Evolutionary conservation across 1,139 yeast species (phyloP), one percentile per base, ranked within the genome.

Genomic region (Hansenula lynferdii): DNA sequence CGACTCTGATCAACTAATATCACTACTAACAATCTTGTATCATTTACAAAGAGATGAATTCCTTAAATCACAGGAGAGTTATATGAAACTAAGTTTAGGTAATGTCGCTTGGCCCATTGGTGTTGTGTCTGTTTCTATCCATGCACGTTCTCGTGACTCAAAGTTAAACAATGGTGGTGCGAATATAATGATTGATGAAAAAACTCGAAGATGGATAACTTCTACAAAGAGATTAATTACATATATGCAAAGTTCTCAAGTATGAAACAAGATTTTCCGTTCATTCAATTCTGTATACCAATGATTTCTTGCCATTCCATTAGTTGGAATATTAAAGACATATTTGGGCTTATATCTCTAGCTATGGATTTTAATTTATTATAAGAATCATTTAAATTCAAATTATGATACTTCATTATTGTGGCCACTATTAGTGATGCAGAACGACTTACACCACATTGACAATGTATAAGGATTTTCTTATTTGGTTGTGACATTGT

Each of bases 101-200:
- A 85, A 85, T 49, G 87, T 85, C 2, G 92, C 95, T 2, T 87
- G 96, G 95, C 96, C 96, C 3, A 84, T 87, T 45, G 96, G 96
- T 27, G 85, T 87, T 10, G 68, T 79, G 11, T 76, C 77, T 39
- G 85, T 86, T 12, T 90, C 94, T 34, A 85, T 87, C 42, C 96
- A 87, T 57, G 83, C 79, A 28, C 65, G 94, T 43, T 74, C 80
- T 47, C 77, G 84, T 16, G 74, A 76, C 50, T 64, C 67, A 28
- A 61, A 66, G 45, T 62, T 73, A 35, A 58, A 64, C 7, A 64
- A 67, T 6, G 52, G 53, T 40, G 54, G 57, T 31, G 82, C 95
- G 14, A 85, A 85, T 56, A 82, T 87, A 19, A 81, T 86, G 89
- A 75, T 77, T 39, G 85, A 83, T 55, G 95, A 85, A 41, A 64